A percentile compares a stretch with the other conserved stretches of the same genome.
Conservation (phyloP, 441 rosid species). For the Jatropha podagrica region DNA sequence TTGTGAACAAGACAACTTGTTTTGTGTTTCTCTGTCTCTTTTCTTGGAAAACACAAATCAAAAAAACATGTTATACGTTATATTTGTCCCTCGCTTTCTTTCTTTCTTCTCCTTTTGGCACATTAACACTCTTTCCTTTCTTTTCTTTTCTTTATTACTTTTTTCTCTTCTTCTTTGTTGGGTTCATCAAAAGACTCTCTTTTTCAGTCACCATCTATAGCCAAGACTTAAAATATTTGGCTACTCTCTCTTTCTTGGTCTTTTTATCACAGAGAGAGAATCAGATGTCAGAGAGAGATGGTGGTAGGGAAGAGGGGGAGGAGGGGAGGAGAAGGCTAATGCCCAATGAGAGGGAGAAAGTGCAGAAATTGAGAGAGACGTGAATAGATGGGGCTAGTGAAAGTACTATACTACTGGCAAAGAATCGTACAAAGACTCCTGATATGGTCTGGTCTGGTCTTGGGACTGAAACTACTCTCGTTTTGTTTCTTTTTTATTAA, state of each 20-base stretch:
- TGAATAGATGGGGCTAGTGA: no score
- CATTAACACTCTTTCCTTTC: neutral
- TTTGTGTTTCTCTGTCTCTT: neutral
- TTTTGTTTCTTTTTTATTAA: neutral
- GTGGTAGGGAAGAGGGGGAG: neutral
- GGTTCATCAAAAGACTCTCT: slow-evolving; percentile 1
- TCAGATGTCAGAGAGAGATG: neutral
- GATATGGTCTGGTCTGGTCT: neutral
- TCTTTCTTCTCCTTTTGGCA: neutral
- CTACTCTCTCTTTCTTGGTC: neutral
- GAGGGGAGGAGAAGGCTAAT: neutral
- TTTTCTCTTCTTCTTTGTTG: neutral
- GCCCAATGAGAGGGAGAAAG: neutral
- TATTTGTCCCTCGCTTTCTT: neutral
- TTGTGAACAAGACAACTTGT: neutral
- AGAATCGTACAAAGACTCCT: neutral
- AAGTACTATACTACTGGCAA: neutral
- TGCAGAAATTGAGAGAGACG: neutral
- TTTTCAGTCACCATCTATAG: slow-evolving; percentile 6
- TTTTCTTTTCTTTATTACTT: neutral
- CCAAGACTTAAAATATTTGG: neutral
- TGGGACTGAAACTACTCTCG: neutral
- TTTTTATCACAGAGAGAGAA: neutral
- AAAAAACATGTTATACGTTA: neutral
- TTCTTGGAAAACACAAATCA: neutral